Percentiles rank a stretch among this genome's conserved stretches.
Evolutionary conservation across 2,329 filamentous ascomycete genomes (phyloP).

Genomic region (Coniochaeta sp.): DNA sequence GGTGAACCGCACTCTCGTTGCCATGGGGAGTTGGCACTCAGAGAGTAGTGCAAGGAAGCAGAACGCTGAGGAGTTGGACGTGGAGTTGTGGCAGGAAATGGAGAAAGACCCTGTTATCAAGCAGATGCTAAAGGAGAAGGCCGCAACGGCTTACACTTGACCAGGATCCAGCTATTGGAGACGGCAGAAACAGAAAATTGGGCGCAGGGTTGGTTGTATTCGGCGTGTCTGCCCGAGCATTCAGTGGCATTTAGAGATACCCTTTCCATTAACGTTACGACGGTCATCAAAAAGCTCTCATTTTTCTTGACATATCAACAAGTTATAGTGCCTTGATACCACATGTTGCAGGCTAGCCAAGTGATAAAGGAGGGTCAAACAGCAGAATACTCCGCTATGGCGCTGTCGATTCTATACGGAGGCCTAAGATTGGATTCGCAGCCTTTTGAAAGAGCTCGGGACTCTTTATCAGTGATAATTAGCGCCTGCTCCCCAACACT

Average conservation of each 20-base stretch:
- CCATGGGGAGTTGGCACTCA: slow-evolving; percentile 35
- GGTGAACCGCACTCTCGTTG: slow-evolving; percentile 35
- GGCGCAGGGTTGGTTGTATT: not conserved
- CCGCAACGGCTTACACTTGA: not conserved
- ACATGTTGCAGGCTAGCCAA: no score
- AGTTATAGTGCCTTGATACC: no score
- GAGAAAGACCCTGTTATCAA: slow-evolving; percentile 41
- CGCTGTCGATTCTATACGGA: no score
- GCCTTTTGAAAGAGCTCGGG: no score
- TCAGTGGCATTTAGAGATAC: not conserved
- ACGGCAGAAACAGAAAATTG: not conserved
- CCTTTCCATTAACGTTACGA: not conserved
- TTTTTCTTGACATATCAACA: not conserved
- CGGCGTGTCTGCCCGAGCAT: not conserved
- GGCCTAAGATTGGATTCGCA: no score
- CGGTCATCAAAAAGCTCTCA: not conserved
- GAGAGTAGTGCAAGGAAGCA: slow-evolving; percentile 15
- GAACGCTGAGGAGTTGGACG: slow-evolving; percentile 38
- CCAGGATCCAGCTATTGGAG: not conserved
- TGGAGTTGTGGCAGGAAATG: slow-evolving; percentile 51
- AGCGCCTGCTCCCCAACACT: not conserved
- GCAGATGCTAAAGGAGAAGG: slow-evolving; percentile 26
- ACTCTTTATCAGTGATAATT: not conserved
- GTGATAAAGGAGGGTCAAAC: no score
- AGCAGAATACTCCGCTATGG: no score